Evolutionary conservation across 2,329 filamentous ascomycete species (phyloP), one percentile per base, ranked within the genome.

Genomic region (Sphaerulina vaccinii): DNA sequence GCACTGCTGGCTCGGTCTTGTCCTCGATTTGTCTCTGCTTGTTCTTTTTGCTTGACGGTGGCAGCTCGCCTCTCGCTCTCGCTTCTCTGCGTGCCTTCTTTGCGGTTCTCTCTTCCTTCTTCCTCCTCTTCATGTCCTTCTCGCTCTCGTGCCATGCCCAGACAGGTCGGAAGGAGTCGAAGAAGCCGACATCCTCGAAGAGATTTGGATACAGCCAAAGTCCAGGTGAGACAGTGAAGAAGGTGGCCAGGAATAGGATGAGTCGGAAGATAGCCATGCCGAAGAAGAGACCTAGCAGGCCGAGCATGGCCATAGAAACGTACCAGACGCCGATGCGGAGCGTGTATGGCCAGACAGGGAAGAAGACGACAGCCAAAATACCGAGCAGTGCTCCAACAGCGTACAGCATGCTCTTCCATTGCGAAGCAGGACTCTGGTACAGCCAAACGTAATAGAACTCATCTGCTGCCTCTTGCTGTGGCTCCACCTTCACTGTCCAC

Each of bases 201-300:
- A 99, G 76, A 68, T 99, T 99, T 42, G 93, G 93, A 74, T 92
- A 99, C 38, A 99, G 79, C 93, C 93, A 99, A n/a, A 99, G 79
- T 64, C 93, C 93, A 2, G 93, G 93, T 3, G 91, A 77, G 1
- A 83, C 79, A 13, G 80, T 79, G 67, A 97, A 95, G 73, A 95
- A 90, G 18, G 93, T 97, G 69, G 95, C 74, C 68, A 89, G 86
- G 77, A 99, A 99, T 22, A 99, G 78, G 55, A 99, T 95, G 51
- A 97, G 80, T 54, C 93, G 85, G 81, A 99, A 90, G 67, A 99
- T 95, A 5, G 92, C 88, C 93, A 99, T 97, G 67, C 84, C 83
- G 72, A 99, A 97, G 83, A 99, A 99, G 43, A 96, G 75, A 50
- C 88, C 93, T 39, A 99, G 82, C 23, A 97, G 77, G 37, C 89